Conservation (phyloP, 306 rosid species). For the Cajanus cajan region DNA sequence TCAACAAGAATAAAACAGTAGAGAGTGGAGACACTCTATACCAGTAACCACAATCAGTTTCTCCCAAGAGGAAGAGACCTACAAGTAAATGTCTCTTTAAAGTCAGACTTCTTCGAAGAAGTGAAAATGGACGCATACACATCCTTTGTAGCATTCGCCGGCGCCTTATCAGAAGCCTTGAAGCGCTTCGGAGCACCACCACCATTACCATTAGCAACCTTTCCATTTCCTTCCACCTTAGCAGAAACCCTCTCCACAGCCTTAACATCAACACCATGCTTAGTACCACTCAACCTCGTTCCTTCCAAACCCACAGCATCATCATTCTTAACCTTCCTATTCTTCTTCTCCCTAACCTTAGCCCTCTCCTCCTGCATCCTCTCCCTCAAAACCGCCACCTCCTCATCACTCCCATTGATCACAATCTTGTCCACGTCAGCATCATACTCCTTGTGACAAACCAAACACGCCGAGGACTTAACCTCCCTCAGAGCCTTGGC, state of each 20-base stretch:
- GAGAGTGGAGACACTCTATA: background rate
- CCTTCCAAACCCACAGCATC: conserved; percentile 44
- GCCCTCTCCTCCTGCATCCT: conserved; percentile 78
- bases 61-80: conserved; percentile 95
- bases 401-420: conserved; percentile 88
- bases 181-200: conserved; percentile 63
- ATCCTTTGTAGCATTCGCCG: conserved; percentile 72
- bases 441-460: conserved; percentile 64
- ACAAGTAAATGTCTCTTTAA: conserved; percentile 77
- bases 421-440: conserved; percentile 62
- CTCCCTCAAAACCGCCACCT: conserved; percentile 69
- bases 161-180: conserved; percentile 70
- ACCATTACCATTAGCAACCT: conserved; percentile 44
- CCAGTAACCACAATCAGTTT: conserved; percentile 49
- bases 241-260: conserved; percentile 52
- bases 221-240: conserved; percentile 50
- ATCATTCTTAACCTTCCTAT: conserved; percentile 58
- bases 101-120: conserved; percentile 70
- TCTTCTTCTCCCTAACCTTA: conserved; percentile 59
- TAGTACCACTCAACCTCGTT: conserved; percentile 61
- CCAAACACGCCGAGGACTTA: conserved; percentile 64
- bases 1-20: background rate
- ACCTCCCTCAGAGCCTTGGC: conserved; percentile 87
- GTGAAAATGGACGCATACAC: conserved; percentile 92
- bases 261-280: conserved; percentile 68